Percentiles rank a stretch among this genome's conserved stretches.
These are phyloP conservation scores for Cucurbita argyrosperma DNA, from an alignment of 306 rosid species.

Conservation along the genomic window DNA sequence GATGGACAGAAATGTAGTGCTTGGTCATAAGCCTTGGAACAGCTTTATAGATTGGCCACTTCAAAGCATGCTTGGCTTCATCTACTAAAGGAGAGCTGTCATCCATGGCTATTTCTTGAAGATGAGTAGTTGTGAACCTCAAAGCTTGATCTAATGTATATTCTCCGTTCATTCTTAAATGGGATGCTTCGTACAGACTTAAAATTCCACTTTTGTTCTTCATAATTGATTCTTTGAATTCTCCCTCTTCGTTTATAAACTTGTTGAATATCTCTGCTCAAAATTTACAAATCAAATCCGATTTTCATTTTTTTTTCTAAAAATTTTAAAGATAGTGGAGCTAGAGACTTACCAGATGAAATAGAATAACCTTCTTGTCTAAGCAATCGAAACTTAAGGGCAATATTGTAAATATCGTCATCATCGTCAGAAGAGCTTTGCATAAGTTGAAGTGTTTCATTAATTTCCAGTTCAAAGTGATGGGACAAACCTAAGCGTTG, in stretches of 20 bases:
- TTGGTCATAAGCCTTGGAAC: background rate
- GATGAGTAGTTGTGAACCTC: slow-evolving; percentile 9
- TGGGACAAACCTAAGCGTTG: slow-evolving; percentile 3
- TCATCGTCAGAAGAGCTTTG: background rate
- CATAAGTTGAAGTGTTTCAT: background rate
- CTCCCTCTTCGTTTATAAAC: slow-evolving; percentile 20
- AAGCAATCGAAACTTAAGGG: background rate
- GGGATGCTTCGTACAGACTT: slow-evolving; percentile 34
- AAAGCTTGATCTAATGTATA: slow-evolving; percentile 31
- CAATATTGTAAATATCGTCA: background rate
- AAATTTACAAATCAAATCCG: background rate
- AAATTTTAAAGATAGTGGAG: too few relatives aligned
- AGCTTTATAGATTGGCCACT: background rate
- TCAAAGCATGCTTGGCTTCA: background rate
- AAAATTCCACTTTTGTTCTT: slow-evolving; percentile 18
- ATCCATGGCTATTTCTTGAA: background rate
- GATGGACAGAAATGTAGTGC: background rate
- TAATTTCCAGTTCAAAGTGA: slow-evolving; percentile 26
- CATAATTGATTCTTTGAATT: slow-evolving; percentile 4
- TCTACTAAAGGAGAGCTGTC: background rate
- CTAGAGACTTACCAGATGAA: background rate
- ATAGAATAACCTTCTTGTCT: background rate
- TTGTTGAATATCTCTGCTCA: slow-evolving; percentile 21
- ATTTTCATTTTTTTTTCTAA: too few relatives aligned
- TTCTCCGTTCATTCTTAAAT: slow-evolving; percentile 22